Evolutionary conservation across 2,329 filamentous ascomycete species (phyloP).

Genomic region (Coleophoma crateriformis): DNA sequence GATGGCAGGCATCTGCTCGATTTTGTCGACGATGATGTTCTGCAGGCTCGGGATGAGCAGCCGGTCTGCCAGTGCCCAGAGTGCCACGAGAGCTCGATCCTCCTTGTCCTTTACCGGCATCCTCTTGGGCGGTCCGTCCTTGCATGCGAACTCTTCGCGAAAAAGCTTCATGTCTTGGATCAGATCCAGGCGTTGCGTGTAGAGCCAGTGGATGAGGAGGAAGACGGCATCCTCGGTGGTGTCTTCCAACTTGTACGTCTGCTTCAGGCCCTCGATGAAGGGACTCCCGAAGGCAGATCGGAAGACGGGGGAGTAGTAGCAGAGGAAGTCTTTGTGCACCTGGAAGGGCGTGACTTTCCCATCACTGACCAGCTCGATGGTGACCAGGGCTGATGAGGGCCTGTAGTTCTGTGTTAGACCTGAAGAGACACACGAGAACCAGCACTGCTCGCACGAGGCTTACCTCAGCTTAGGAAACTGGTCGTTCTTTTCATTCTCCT

Average conservation of each 20-base stretch:
- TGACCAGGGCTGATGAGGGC: background rate
- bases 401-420: too few relatives aligned
- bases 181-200: conserved; percentile 1
- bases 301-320: background rate
- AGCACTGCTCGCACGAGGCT: too few relatives aligned
- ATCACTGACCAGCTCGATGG: background rate
- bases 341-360: background rate
- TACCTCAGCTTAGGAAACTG: too few relatives aligned
- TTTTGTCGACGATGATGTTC: background rate
- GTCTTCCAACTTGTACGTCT: conserved; percentile 2
- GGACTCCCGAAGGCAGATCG: conserved; percentile 1
- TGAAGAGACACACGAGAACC: too few relatives aligned
- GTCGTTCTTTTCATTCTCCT: too few relatives aligned
- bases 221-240: background rate
- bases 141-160: too few relatives aligned
- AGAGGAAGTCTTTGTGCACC: background rate
- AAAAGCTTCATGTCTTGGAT: background rate
- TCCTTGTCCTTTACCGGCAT: background rate
- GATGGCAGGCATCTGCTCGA: background rate
- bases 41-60: conserved; percentile 2
- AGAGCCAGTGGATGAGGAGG: conserved; percentile 4
- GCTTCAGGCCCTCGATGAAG: conserved; percentile 1
- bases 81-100: conserved; percentile 29
- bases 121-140: background rate
- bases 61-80: conserved; percentile 27